These are phyloP conservation scores for Grifola frondosa DNA, from an alignment of 1,284 basidiomycete species.

Conservation along the genomic window DNA sequence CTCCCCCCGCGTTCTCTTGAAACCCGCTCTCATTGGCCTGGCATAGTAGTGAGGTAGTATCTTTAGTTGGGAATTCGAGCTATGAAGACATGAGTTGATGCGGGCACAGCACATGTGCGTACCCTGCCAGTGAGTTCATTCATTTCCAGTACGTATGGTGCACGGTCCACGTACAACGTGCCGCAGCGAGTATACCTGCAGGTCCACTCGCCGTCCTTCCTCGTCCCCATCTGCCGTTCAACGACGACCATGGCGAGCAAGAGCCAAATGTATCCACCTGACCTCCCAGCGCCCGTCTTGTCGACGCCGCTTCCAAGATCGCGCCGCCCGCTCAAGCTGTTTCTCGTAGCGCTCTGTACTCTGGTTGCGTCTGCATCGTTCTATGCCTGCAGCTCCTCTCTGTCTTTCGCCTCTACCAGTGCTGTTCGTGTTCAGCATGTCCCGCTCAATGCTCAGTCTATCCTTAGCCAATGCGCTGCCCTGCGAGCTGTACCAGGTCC, in stretches of 20 bases:
- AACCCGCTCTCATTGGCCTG: no score
- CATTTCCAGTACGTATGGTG: not conserved
- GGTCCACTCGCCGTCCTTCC: no score
- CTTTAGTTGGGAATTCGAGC: no score
- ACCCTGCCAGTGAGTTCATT: no score
- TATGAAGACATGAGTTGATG: no score
- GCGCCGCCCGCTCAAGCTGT: not conserved
- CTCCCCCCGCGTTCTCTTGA: no score
- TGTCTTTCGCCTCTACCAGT: constrained; percentile 6
- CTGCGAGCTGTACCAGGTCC: constrained; percentile 47
- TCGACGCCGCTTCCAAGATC: not conserved
- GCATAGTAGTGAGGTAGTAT: no score
- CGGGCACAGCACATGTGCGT: no score
- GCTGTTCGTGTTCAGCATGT: constrained; percentile 24
- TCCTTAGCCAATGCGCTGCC: constrained; percentile 47
- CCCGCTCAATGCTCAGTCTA: constrained; percentile 45
- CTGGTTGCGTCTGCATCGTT: constrained; percentile 20
- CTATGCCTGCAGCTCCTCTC: constrained; percentile 18
- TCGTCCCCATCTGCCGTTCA: no score
- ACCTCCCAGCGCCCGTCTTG: not conserved
- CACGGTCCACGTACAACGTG: no score
- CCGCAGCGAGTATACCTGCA: no score
- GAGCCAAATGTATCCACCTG: not conserved
- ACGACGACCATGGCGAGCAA: constrained; percentile 10
- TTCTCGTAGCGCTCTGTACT: constrained; percentile 18